Conservation (phyloP, 1,284 basidiomycete species). For the Xerocomus cyaneibrunnescens region DNA sequence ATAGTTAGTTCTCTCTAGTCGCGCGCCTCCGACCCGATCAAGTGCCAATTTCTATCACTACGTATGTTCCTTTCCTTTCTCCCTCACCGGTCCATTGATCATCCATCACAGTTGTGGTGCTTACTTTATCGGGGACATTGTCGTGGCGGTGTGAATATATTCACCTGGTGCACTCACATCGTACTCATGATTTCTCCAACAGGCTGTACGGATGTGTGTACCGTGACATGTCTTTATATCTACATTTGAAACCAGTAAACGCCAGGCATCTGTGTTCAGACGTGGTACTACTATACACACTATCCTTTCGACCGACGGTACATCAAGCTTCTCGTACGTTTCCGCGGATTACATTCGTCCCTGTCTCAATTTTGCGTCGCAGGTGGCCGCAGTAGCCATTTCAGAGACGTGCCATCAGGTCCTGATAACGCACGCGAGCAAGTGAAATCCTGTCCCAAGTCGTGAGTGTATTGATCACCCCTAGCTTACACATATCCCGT, state of each 20-base stretch:
- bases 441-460: slow-evolving; percentile 3
- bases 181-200: background rate
- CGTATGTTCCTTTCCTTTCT: slow-evolving; percentile 14
- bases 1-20: no score
- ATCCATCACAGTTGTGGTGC: slow-evolving; percentile 44
- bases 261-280: slow-evolving; percentile 54
- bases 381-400: slow-evolving; percentile 49
- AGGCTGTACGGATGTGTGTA: slow-evolving; percentile 54
- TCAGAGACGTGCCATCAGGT: slow-evolving; percentile 56
- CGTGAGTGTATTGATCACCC: background rate
- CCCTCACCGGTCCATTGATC: background rate
- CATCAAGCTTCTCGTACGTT: slow-evolving; percentile 43
- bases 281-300: slow-evolving; percentile 52
- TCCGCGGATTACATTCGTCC: background rate
- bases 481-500: slow-evolving; percentile 58
- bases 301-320: slow-evolving; percentile 50
- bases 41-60: no score
- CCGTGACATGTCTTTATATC: background rate
- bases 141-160: slow-evolving; percentile 46
- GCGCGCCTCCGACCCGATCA: no score
- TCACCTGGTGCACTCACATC: background rate
- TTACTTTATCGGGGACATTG: slow-evolving; percentile 47
- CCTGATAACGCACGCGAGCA: slow-evolving; percentile 55
- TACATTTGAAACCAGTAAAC: background rate
- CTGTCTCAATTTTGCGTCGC: background rate